Conservation (phyloP, 2,329 filamentous ascomycete species). For the Cyanodermella asteris region DNA sequence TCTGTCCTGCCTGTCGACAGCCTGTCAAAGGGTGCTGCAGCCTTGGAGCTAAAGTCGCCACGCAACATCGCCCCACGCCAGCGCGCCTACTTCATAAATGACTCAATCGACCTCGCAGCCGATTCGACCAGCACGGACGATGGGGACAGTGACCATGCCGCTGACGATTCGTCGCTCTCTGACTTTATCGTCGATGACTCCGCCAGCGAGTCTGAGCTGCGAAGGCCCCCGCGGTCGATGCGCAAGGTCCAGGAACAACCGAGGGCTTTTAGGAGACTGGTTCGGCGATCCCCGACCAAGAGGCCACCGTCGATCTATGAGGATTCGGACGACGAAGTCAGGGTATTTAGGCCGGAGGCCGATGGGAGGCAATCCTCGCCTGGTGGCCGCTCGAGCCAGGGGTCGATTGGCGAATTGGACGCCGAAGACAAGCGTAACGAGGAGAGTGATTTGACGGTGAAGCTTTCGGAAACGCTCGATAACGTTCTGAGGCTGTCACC, state of each 20-base stretch:
- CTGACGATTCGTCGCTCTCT: too few relatives aligned
- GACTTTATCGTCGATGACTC: conserved; percentile 7
- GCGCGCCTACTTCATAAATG: too few relatives aligned
- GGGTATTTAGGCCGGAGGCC: background rate
- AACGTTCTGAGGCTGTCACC: too few relatives aligned
- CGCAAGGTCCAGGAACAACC: conserved; percentile 1
- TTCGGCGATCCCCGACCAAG: conserved; percentile 1
- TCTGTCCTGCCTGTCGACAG: too few relatives aligned
- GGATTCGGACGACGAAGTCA: background rate
- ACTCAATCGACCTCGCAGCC: too few relatives aligned
- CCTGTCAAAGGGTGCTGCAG: too few relatives aligned
- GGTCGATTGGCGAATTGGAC: background rate
- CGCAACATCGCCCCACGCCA: too few relatives aligned
- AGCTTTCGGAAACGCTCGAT: background rate
- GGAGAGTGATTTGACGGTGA: background rate
- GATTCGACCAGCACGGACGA: too few relatives aligned
- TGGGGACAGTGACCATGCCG: too few relatives aligned
- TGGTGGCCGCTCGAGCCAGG: background rate
- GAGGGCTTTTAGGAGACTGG: background rate
- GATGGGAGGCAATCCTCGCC: background rate
- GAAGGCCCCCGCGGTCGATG: background rate
- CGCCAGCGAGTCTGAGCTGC: conserved; percentile 2
- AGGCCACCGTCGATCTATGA: background rate
- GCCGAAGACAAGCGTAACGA: background rate
- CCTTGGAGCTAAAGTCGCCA: too few relatives aligned